phyloP scores from a whole-genome alignment of 441 rosid genomes.

The Hura crepitans region DNA sequence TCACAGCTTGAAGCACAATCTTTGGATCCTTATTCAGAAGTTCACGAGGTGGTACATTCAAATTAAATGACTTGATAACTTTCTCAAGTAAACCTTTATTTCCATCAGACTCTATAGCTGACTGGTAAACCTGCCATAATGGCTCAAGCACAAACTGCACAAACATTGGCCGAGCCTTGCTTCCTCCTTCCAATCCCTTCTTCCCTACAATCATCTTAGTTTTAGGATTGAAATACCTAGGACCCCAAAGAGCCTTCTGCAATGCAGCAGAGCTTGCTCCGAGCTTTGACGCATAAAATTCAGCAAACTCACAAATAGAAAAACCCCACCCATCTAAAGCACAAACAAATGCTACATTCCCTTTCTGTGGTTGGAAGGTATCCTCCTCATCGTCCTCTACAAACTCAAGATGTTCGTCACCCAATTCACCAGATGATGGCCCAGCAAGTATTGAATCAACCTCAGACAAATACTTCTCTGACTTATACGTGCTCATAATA shows the following conservation, averaged over 20 bases:
- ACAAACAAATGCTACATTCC: slow-evolving; percentile 86
- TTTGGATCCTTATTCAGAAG: slow-evolving; percentile 86
- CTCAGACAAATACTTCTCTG: slow-evolving; percentile 88
- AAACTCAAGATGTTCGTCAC: slow-evolving; percentile 56
- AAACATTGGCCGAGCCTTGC: slow-evolving; percentile 79
- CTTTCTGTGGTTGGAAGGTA: slow-evolving; percentile 90
- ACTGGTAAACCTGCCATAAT: slow-evolving; percentile 80
- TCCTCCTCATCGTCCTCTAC: slow-evolving; percentile 92
- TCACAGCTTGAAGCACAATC: slow-evolving; percentile 68
- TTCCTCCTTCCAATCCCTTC: slow-evolving; percentile 52
- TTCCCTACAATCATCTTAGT: slow-evolving; percentile 84
- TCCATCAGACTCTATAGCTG: slow-evolving; percentile 66
- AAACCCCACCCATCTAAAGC: slow-evolving; percentile 98
- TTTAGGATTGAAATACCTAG: slow-evolving; percentile 61
- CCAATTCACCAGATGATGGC: slow-evolving; percentile 41
- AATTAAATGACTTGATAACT: slow-evolving; percentile 66
- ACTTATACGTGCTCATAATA: slow-evolving; percentile 75
- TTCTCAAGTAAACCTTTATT: slow-evolving; percentile 55
- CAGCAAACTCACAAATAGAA: slow-evolving; percentile 63
- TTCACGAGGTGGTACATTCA: slow-evolving; percentile 68
- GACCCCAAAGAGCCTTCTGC: slow-evolving; percentile 89
- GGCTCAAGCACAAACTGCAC: slow-evolving; percentile 94
- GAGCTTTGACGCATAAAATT: slow-evolving; percentile 72
- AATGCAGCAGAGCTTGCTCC: slow-evolving; percentile 60
- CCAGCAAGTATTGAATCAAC: slow-evolving; percentile 75